Percentiles rank a stretch among this genome's conserved stretches.
Conservation (phyloP, 108 stramenopile species). For the Schizochytrium sp. region DNA sequence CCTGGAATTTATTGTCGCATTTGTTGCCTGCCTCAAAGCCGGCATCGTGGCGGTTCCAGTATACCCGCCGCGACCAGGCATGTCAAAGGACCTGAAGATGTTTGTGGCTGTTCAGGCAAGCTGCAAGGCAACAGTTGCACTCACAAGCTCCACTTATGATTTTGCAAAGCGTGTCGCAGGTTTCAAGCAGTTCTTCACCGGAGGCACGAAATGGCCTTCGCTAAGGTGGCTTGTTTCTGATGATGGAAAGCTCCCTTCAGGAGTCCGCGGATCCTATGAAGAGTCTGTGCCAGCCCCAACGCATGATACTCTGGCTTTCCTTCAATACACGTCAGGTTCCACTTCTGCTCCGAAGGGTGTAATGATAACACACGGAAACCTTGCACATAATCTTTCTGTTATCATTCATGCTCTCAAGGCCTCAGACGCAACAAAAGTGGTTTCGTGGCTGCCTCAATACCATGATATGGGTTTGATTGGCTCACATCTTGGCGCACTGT, state of each 20-base stretch:
- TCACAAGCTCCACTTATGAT: slow-evolving; percentile 88
- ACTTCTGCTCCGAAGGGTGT: slow-evolving; percentile 96
- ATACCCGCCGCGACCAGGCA: slow-evolving; percentile 92
- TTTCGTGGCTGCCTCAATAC: slow-evolving; percentile 99
- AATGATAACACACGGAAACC: slow-evolving; percentile 83
- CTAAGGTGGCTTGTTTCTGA: slow-evolving; percentile 70
- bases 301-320: slow-evolving; percentile 83
- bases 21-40: slow-evolving; percentile 92
- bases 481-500: slow-evolving; percentile 87
- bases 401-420: slow-evolving; percentile 83
- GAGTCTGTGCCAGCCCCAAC: slow-evolving; percentile 20
- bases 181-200: slow-evolving; percentile 61
- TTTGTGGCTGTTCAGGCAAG: slow-evolving; percentile 83
- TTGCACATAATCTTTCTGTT: slow-evolving; percentile 90
- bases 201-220: slow-evolving; percentile 52
- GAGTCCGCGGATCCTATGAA: slow-evolving; percentile 44
- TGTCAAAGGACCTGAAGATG: slow-evolving; percentile 66
- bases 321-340: slow-evolving; percentile 97
- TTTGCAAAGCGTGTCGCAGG: slow-evolving; percentile 79
- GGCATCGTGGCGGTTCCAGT: slow-evolving; percentile 91
- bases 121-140: slow-evolving; percentile 85
- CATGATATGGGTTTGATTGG: slow-evolving; percentile 99
- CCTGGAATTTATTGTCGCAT: slow-evolving; percentile 91
- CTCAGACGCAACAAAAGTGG: slow-evolving; percentile 84
- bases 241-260: slow-evolving; percentile 64